A percentile compares a stretch with the other conserved stretches of the same genome.
Conservation (phyloP, 306 rosid genomes). For the Gynostemma pentaphyllum region DNA sequence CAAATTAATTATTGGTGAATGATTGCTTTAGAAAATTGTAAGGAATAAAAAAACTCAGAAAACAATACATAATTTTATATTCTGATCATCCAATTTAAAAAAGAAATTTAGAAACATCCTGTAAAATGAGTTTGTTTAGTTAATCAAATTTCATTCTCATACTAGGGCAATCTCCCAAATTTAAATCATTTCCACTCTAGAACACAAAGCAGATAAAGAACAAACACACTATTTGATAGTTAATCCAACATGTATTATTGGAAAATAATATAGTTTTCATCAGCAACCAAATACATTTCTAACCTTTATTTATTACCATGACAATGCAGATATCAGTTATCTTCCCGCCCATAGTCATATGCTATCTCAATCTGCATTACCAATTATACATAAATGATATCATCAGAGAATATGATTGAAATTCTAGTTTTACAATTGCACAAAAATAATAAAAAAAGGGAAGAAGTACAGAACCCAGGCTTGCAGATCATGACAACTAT, state of each 20-base stretch:
- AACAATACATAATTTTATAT: background rate
- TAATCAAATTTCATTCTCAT: background rate
- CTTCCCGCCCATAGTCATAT: slow-evolving; percentile 80
- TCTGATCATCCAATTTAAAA: background rate
- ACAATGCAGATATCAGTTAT: slow-evolving; percentile 36
- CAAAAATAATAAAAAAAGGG: background rate
- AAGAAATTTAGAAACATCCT: background rate
- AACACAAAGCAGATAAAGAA: background rate
- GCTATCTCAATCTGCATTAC: slow-evolving; percentile 71
- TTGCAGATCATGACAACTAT: background rate
- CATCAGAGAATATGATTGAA: slow-evolving; percentile 3
- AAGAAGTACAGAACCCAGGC: background rate
- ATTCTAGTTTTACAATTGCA: background rate
- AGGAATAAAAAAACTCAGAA: background rate
- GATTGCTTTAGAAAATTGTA: background rate
- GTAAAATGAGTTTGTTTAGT: background rate
- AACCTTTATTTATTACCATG: slow-evolving; percentile 47
- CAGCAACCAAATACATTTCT: slow-evolving; percentile 1
- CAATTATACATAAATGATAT: slow-evolving; percentile 13
- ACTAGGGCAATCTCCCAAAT: background rate
- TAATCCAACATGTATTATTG: background rate
- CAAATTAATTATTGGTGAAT: background rate
- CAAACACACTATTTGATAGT: background rate
- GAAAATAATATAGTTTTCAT: background rate
- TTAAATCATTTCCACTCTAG: background rate